phyloP scores from a whole-genome alignment of 2,329 filamentous ascomycete species.

The Colletotrichum liriopes region DNA sequence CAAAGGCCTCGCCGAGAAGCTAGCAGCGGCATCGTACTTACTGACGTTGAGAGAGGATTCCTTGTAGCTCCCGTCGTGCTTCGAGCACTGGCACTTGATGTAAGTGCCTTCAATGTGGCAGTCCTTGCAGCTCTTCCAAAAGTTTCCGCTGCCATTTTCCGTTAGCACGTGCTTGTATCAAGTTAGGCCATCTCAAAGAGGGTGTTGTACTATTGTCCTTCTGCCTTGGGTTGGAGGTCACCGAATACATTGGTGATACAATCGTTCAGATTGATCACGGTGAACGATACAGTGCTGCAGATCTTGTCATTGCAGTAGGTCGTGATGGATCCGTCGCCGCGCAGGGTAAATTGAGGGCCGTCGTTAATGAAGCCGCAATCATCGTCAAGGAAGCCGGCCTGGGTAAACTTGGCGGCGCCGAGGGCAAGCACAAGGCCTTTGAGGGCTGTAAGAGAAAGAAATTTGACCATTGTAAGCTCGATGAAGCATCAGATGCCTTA shows the following conservation, averaged over 20 bases:
- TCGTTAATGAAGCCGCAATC: conserved; percentile 27
- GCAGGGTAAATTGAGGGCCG: conserved; percentile 19
- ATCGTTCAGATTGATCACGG: conserved; percentile 37
- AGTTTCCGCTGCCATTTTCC: background rate
- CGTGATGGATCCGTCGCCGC: conserved; percentile 24
- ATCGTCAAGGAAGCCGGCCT: conserved; percentile 30
- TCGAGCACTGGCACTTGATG: conserved; percentile 31
- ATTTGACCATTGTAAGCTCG: background rate
- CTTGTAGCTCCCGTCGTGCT: conserved; percentile 9
- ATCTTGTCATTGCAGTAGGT: conserved; percentile 37
- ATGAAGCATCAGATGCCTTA: too few relatives aligned
- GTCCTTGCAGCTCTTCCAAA: conserved; percentile 29
- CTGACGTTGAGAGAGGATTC: conserved; percentile 28
- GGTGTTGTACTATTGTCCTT: background rate
- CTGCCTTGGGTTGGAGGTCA: conserved; percentile 1
- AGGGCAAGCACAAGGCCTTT: background rate
- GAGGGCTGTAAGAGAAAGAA: too few relatives aligned
- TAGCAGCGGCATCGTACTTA: background rate
- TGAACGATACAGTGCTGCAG: conserved; percentile 16
- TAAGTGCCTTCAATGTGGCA: conserved; percentile 8
- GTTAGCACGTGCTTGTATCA: background rate
- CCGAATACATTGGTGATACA: conserved; percentile 27
- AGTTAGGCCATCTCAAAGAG: background rate
- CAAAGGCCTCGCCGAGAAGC: rapidly evolving
- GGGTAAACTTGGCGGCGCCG: background rate